Evolutionary conservation across 2,329 filamentous ascomycete species (phyloP).

Genomic region (Penicillium sp.): DNA sequence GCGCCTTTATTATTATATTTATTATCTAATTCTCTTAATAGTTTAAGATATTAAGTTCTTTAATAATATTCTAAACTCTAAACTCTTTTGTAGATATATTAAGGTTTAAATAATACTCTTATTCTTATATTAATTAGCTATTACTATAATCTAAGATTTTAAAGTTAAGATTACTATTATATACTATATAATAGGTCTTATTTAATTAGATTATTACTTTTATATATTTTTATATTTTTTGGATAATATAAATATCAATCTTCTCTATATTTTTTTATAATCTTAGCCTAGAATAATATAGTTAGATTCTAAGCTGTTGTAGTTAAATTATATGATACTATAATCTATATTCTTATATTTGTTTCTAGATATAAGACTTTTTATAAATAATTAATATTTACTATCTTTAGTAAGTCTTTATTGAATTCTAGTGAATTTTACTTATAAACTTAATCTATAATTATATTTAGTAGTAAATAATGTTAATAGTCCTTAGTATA

Average conservation of each 20-base stretch:
- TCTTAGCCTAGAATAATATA: neutral
- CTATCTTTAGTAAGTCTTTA: neutral
- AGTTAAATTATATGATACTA: neutral
- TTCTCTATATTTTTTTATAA: neutral
- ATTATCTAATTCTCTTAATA: too few relatives aligned
- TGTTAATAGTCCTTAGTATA: neutral
- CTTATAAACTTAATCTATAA: neutral
- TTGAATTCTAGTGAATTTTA: neutral
- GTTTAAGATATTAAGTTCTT: too few relatives aligned
- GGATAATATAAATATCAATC: neutral
- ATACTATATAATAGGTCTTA: too few relatives aligned
- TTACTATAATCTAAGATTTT: too few relatives aligned
- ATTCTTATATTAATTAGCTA: too few relatives aligned
- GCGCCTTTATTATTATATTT: too few relatives aligned
- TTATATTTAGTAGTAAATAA: too few relatives aligned
- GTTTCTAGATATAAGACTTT: neutral
- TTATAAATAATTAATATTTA: neutral
- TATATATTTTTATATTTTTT: neutral
- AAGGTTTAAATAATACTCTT: too few relatives aligned
- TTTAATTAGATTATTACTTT: too few relatives aligned
- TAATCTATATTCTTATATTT: neutral
- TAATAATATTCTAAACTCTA: too few relatives aligned
- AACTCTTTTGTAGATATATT: too few relatives aligned
- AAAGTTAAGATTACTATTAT: too few relatives aligned
- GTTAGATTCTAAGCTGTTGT: neutral